A percentile compares a stretch with the other conserved stretches of the same genome.
These are phyloP conservation scores for Aureobasidium sp. DNA, from an alignment of 2,329 filamentous ascomycete species.

Conservation along the genomic window DNA sequence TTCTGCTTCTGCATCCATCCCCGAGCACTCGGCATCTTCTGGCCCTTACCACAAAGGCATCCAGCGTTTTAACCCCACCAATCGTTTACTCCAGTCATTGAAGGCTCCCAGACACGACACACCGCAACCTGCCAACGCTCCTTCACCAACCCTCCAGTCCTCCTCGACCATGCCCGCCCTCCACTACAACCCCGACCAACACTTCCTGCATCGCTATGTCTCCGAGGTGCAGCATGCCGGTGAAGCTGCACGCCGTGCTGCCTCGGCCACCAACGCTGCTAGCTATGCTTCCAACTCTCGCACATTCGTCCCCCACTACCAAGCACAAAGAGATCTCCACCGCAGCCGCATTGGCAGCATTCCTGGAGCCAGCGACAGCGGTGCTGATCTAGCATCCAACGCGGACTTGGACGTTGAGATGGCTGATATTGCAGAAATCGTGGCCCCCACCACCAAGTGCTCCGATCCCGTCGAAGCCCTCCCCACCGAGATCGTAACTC, in stretches of 20 bases:
- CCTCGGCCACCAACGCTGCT: constrained; percentile 14
- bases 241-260: constrained; percentile 17
- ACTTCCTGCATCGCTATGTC: constrained; percentile 4
- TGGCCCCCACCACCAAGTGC: background rate
- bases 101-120: constrained; percentile 19
- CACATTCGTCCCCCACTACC: constrained; percentile 15
- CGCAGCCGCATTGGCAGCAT: constrained; percentile 19
- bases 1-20: constrained; percentile 12
- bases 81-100: constrained; percentile 11
- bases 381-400: constrained; percentile 30
- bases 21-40: constrained; percentile 9
- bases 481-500: constrained; percentile 52
- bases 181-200: constrained; percentile 13
- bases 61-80: background rate
- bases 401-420: constrained; percentile 27
- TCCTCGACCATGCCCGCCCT: constrained; percentile 17
- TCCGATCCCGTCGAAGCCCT: constrained; percentile 48
- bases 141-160: constrained; percentile 11
- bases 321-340: constrained; percentile 14
- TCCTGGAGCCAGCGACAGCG: constrained; percentile 30
- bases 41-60: constrained; percentile 15
- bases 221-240: constrained; percentile 12
- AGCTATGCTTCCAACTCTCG: background rate
- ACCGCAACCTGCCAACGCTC: constrained; percentile 17
- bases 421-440: constrained; percentile 17